phyloP scores from a whole-genome alignment of 2,329 filamentous ascomycete genomes.

The Diaporthe longicolla region DNA sequence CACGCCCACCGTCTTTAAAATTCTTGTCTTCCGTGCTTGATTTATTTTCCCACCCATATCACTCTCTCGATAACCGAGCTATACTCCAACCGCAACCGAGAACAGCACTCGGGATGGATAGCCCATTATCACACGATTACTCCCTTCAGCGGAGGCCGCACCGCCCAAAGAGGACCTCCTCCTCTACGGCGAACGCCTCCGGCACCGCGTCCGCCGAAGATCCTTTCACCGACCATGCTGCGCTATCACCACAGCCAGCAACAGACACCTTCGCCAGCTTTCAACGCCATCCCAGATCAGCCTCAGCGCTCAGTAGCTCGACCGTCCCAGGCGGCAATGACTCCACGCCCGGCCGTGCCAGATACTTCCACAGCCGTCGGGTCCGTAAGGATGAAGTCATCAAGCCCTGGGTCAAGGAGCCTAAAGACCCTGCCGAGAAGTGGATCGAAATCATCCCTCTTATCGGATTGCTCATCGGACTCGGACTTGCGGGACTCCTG shows the following conservation, averaged over 20 bases:
- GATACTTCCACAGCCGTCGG: conserved; percentile 81
- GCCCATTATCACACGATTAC: neutral
- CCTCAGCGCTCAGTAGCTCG: neutral
- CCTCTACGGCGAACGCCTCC: neutral
- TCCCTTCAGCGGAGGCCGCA: neutral
- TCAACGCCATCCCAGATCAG: neutral
- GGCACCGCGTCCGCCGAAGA: neutral
- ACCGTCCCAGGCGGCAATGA: neutral
- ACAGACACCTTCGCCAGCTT: neutral
- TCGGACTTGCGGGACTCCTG: conserved; percentile 77
- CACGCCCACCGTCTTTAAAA: neutral
- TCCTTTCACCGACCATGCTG: neutral
- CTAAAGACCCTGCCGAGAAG: conserved; percentile 83
- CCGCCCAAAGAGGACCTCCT: neutral
- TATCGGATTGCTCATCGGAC: conserved; percentile 77
- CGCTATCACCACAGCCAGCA: neutral
- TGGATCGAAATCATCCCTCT: conserved; percentile 88
- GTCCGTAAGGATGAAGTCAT: conserved; percentile 81
- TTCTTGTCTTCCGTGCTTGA: neutral
- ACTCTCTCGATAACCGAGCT: neutral
- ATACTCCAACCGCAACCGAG: neutral
- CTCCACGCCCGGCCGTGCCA: neutral
- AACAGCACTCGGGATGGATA: neutral
- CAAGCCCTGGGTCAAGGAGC: conserved; percentile 79
- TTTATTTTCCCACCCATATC: no score